Evolutionary conservation across 1,139 yeast genomes (phyloP), one percentile per base, ranked within the genome.

Genomic region (Meyerozyma athensensis): DNA sequence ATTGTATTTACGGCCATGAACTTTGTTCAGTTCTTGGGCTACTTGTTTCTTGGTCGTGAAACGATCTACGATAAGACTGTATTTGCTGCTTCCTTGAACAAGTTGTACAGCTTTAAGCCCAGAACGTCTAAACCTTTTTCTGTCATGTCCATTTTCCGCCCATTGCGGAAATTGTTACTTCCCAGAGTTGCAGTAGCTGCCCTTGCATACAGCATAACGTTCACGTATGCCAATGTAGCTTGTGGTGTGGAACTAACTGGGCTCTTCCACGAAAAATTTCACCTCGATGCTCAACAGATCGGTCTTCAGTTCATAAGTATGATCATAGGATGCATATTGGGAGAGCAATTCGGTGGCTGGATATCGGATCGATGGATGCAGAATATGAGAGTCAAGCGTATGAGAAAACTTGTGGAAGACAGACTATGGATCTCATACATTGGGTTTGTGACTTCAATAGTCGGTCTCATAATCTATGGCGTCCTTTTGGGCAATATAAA

Each of bases 311-410:
- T 47, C 39, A 39, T 56, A 26, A 43, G 60, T 2, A 31, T 57
- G 14, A 50, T 56, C 12, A 36, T 56, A 19, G 61, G 61, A 16
- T 48, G 56, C 9, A 36, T 43, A 10, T 40, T 56, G 35, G 61
- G 61, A 12, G 61, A 56, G 38, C 34, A 47, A 9, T 33, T 55
- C 12, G 52, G 56, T 9, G 61, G 61, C 14, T 53, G 57, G 5
- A 40, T 49, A 13, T 54, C 59, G 14, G 61, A 56, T 40, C 45
- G 47, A 47, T 54, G 58, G 59, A 55, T 56, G 58, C 37, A 8
- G 13, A 17, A 37, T 10, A 41, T 41, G 22, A 36, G 40, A 22
- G 35, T 47, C 36, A 38, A 35, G 26, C 36, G 26, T 10, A 43
- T 35, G 28, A 41, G 57, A 35, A 26, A 30, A 43, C 39, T 8